phyloP scores from a whole-genome alignment of 208 protist species.

The Novymonas esmeraldas region DNA sequence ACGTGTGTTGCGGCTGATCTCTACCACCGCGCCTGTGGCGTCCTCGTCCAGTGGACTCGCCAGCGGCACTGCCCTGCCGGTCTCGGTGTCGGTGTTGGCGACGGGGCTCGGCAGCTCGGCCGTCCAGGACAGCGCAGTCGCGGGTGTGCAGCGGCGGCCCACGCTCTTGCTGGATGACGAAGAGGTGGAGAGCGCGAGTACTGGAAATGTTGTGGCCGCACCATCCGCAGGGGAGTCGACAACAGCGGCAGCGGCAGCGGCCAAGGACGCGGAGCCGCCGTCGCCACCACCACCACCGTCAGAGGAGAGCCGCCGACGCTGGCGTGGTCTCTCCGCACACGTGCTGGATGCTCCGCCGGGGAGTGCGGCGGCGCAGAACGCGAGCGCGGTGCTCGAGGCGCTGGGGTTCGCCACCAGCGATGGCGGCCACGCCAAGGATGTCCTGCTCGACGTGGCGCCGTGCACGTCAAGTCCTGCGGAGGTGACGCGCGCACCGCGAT shows the following conservation, averaged over 20 bases:
- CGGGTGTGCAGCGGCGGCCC: no score
- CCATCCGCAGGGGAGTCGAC: neutral
- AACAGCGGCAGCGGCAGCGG: neutral
- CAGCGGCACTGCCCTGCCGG: no score
- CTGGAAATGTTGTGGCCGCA: no score
- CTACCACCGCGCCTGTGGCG: no score
- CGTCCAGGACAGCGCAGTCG: no score
- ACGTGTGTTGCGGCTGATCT: no score
- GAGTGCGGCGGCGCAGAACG: slow-evolving; percentile 7
- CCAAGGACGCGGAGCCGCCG: neutral
- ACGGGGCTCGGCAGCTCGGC: no score
- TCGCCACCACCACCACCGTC: neutral
- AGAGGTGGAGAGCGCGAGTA: no score
- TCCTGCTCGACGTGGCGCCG: neutral
- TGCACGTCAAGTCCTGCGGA: neutral
- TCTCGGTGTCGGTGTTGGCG: no score
- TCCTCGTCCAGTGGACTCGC: no score
- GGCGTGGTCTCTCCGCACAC: slow-evolving; percentile 15
- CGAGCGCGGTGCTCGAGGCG: slow-evolving; percentile 13
- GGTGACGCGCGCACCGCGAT: neutral
- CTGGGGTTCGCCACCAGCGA: slow-evolving; percentile 5
- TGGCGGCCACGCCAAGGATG: neutral
- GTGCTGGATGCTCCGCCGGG: slow-evolving; percentile 22
- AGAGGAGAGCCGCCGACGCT: slow-evolving; percentile 4
- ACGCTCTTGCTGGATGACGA: no score